phyloP scores from a whole-genome alignment of 257 asterid genomes.

The Hygrophila difformis region DNA sequence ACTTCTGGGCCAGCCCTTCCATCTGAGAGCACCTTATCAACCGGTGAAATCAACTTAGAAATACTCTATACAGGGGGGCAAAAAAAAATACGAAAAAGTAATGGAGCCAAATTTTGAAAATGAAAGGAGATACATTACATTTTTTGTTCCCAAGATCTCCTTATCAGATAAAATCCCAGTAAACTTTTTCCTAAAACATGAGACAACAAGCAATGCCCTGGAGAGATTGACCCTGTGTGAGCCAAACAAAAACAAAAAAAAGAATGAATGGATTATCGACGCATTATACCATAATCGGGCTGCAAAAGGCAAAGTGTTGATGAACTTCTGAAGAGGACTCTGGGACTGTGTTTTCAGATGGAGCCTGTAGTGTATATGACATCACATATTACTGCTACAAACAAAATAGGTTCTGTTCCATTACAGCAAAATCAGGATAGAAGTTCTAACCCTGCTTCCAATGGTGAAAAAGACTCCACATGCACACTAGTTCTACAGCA shows the following conservation, averaged over 20 bases:
- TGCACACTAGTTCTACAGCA: constrained; percentile 59
- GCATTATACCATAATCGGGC: constrained; percentile 72
- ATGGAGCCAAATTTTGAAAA: constrained; percentile 6
- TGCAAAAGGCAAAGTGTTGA: constrained; percentile 49
- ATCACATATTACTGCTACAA: constrained; percentile 14
- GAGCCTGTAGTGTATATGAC: constrained; percentile 40
- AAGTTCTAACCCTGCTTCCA: constrained; percentile 55
- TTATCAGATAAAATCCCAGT: constrained; percentile 51
- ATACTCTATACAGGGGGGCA: constrained; percentile 10
- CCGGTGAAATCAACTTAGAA: constrained; percentile 34
- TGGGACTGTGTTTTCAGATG: constrained; percentile 37
- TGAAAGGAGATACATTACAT: constrained; percentile 38
- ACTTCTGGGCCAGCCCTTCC: constrained; percentile 76
- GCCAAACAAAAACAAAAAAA: constrained; percentile 7
- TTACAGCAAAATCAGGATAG: constrained; percentile 9
- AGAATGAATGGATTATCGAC: background rate
- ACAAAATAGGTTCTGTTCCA: background rate
- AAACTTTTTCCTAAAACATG: constrained; percentile 59
- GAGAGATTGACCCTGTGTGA: constrained; percentile 16
- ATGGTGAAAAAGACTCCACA: constrained; percentile 75
- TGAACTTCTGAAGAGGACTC: constrained; percentile 56
- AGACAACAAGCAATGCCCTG: constrained; percentile 70
- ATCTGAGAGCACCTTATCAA: constrained; percentile 73
- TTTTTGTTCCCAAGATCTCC: constrained; percentile 74
- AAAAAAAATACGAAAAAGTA: constrained; percentile 3